Evolutionary conservation across 2,329 filamentous ascomycete species (phyloP).

Genomic region (Alternaria brassicae): DNA sequence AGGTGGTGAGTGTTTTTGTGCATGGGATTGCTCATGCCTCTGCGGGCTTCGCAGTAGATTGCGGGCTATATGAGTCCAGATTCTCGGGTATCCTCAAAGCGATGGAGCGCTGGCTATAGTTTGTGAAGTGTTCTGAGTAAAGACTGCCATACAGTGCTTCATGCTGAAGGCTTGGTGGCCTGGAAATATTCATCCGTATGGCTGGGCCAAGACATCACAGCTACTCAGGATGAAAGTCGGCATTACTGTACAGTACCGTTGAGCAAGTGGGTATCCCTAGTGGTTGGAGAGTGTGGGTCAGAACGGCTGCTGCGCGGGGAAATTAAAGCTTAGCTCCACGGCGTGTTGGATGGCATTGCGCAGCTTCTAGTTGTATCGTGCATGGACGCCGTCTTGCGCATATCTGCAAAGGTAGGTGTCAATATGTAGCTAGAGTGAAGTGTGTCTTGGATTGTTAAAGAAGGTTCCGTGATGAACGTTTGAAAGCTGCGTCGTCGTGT

Average conservation of each 20-base stretch:
- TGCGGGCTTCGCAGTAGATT: background rate
- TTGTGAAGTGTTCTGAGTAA: background rate
- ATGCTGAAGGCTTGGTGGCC: background rate
- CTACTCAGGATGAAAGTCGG: background rate
- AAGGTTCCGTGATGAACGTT: too few relatives aligned
- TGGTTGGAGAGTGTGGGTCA: slow-evolving; percentile 8
- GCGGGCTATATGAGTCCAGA: background rate
- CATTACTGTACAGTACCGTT: slow-evolving; percentile 3
- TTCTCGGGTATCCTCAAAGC: background rate
- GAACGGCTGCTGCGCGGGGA: slow-evolving; percentile 10
- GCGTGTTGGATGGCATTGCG: background rate
- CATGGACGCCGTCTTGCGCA: background rate
- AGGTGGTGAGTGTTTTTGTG: background rate
- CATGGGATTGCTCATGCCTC: background rate
- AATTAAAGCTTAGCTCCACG: slow-evolving; percentile 13
- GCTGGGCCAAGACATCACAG: background rate
- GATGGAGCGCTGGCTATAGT: background rate
- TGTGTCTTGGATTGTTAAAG: background rate
- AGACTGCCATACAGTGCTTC: background rate
- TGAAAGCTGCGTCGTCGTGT: too few relatives aligned
- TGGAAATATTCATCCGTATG: slow-evolving; percentile 7
- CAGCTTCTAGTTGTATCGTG: too few relatives aligned
- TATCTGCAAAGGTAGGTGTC: too few relatives aligned
- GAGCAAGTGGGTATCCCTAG: background rate
- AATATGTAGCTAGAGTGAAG: background rate